Conservation (phyloP, 371 early-diverging fungal genomes). For the Syncephalastrum contaminatum region DNA sequence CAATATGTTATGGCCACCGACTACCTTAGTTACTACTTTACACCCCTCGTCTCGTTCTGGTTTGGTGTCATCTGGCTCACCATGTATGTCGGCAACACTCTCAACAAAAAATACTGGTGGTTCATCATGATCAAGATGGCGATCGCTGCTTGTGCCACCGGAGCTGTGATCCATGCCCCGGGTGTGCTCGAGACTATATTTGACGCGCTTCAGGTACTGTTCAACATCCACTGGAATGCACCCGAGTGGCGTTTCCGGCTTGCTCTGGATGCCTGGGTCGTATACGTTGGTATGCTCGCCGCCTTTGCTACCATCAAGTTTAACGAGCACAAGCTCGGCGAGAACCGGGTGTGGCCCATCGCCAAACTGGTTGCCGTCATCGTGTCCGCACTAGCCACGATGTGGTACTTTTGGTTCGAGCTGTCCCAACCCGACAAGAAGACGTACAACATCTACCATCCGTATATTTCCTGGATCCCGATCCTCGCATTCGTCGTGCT, state of each 20-base stretch:
- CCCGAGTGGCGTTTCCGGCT: conserved; percentile 70
- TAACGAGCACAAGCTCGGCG: conserved; percentile 34
- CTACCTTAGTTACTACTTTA: conserved; percentile 75
- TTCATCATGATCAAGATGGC: conserved; percentile 54
- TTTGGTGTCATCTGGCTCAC: conserved; percentile 65
- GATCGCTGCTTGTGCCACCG: conserved; percentile 34
- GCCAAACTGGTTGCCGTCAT: conserved; percentile 23
- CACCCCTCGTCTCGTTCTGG: conserved; percentile 74
- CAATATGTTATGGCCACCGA: conserved; percentile 66
- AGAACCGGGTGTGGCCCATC: conserved; percentile 40
- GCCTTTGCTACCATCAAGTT: conserved; percentile 49
- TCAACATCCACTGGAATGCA: conserved; percentile 56
- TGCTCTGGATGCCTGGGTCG: conserved; percentile 59
- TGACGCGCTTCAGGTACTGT: conserved; percentile 28
- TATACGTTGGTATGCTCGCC: conserved; percentile 58
- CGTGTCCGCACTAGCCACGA: conserved; percentile 32
- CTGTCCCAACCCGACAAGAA: conserved; percentile 41
- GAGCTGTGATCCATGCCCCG: conserved; percentile 38
- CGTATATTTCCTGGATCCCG: conserved; percentile 63
- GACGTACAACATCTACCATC: conserved; percentile 59
- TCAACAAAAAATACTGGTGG: conserved; percentile 39
- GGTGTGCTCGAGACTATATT: conserved; percentile 45
- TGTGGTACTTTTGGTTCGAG: conserved; percentile 51
- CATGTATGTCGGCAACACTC: conserved; percentile 52
- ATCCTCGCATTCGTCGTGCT: conserved; percentile 62